These are phyloP conservation scores for Arthrobotrys megalospora DNA, from an alignment of 2,329 filamentous ascomycete genomes.

Conservation along the genomic window DNA sequence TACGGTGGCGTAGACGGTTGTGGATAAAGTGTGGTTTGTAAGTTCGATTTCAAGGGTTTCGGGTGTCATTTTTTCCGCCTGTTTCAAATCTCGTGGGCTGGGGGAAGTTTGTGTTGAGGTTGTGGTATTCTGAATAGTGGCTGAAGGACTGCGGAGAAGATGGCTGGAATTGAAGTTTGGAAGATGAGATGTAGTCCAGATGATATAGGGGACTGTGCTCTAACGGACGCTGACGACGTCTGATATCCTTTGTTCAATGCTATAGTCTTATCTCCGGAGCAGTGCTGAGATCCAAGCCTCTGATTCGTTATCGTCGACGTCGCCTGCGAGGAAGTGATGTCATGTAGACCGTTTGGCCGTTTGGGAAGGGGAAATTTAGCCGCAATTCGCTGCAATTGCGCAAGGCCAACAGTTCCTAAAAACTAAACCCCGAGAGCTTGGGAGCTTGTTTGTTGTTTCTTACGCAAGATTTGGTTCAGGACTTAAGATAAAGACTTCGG, in stretches of 20 bases:
- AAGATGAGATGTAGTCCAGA: background rate
- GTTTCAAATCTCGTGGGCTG: background rate
- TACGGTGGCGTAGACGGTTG: slow-evolving; percentile 78
- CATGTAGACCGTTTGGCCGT: slow-evolving; percentile 5
- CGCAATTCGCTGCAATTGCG: too few species aligned
- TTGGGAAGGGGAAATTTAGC: too few species aligned
- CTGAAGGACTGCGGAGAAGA: background rate
- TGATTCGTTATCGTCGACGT: background rate
- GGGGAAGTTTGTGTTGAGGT: slow-evolving; percentile 1
- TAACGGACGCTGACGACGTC: background rate
- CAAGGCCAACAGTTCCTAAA: too few species aligned
- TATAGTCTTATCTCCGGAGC: slow-evolving; percentile 3
- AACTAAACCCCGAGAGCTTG: too few species aligned
- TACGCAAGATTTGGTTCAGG: too few species aligned
- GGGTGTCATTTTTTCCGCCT: slow-evolving; percentile 33
- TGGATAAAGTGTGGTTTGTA: slow-evolving; percentile 76
- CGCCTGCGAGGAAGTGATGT: slow-evolving; percentile 4
- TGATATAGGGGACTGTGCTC: background rate
- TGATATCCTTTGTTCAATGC: background rate
- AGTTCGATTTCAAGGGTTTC: slow-evolving; percentile 75
- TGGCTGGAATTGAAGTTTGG: background rate
- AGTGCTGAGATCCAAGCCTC: background rate
- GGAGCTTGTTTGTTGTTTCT: too few species aligned
- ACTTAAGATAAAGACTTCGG: too few species aligned
- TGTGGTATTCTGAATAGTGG: slow-evolving; percentile 19